Evolutionary conservation across 1,284 basidiomycete genomes (phyloP), one percentile per base, ranked within the genome.

Genomic region (Apiotrichum siamense): DNA sequence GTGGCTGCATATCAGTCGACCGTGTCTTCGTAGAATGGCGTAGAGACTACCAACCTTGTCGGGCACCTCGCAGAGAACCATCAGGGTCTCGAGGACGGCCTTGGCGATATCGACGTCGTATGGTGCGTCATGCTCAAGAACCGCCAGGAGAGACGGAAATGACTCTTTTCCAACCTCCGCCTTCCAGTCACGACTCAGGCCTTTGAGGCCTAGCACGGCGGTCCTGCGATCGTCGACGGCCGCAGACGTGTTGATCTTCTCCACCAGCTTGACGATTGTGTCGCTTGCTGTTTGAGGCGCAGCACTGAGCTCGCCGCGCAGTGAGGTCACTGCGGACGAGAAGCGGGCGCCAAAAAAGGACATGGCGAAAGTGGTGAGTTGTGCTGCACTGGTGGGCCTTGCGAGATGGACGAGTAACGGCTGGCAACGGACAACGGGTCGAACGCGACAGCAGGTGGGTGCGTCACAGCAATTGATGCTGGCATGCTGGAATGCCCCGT

Each of bases 171-270:
- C 90, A 20, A 96, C 86, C 53, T 94, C 88, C 54, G 83, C 79
- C 69, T 88, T 92, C 78, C 88, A 91, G 74, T 96, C 93, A 49
- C 92, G 81, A 42, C 86, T 80, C 44, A 97, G 82, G 15, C 92
- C 92, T 71, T 97, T 97, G 61, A 98, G 81, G 0, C 90, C 83
- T 38, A 97, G 78, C 10, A 98, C 85, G 0, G 93, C 87, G 18
- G 93, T 93, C 46, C 90, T 82, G 60, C 93, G 80, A 75, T 97
- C 94, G 38, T 92, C 86, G 31, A 92, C 82, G 31, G 88, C 81
- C 0, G 87, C 85, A 2, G 86, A 82, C 13, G 89, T 88, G 26
- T 88, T 85, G 32, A 98, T 83, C 44, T 90, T 79, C 69, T 96
- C 91, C 58, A 86, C 86, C 54, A 97, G 85, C 59, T 86, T 85